These are phyloP conservation scores for Chlorociboria aeruginascens DNA, from an alignment of 495 filamentous ascomycete species.

Conservation along the genomic window DNA sequence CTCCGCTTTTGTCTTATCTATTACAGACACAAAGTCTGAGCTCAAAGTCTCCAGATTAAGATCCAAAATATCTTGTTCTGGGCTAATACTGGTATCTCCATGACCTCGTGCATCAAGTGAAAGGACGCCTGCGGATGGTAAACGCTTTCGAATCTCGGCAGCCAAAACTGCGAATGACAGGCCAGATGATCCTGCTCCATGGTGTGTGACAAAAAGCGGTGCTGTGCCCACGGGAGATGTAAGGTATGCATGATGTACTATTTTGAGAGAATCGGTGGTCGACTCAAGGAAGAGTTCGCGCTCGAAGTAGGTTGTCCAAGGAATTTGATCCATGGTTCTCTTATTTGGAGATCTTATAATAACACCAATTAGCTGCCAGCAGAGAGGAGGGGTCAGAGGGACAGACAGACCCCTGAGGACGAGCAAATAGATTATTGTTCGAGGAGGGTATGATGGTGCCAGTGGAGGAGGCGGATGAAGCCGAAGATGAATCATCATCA, in stretches of 20 bases:
- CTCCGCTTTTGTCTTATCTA: slow-evolving; percentile 46
- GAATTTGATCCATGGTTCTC: slow-evolving; percentile 42
- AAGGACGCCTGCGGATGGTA: slow-evolving; percentile 74
- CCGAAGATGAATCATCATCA: slow-evolving; percentile 65
- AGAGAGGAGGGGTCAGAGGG: slow-evolving; percentile 10
- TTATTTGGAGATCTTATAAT: slow-evolving; percentile 13
- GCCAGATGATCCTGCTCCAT: slow-evolving; percentile 82
- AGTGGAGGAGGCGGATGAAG: slow-evolving; percentile 72
- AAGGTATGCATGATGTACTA: slow-evolving; percentile 77
- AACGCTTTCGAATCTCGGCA: slow-evolving; percentile 58
- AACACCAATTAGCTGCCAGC: not conserved
- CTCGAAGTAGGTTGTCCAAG: slow-evolving; percentile 83
- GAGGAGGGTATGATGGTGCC: slow-evolving; percentile 78
- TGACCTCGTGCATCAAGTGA: slow-evolving; percentile 80
- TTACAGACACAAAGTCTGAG: slow-evolving; percentile 56
- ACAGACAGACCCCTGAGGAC: slow-evolving; percentile 45
- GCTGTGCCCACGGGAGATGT: slow-evolving; percentile 49
- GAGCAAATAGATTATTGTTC: slow-evolving; percentile 59
- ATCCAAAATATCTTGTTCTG: slow-evolving; percentile 32
- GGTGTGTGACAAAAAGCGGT: slow-evolving; percentile 80
- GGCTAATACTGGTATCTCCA: slow-evolving; percentile 49
- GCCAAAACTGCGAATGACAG: slow-evolving; percentile 78
- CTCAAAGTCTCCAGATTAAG: slow-evolving; percentile 59
- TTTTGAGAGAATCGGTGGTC: slow-evolving; percentile 22
- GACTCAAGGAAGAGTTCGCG: slow-evolving; percentile 65